Conservation (phyloP, 2,329 filamentous ascomycete genomes). For the Cladophialophora psammophila region DNA sequence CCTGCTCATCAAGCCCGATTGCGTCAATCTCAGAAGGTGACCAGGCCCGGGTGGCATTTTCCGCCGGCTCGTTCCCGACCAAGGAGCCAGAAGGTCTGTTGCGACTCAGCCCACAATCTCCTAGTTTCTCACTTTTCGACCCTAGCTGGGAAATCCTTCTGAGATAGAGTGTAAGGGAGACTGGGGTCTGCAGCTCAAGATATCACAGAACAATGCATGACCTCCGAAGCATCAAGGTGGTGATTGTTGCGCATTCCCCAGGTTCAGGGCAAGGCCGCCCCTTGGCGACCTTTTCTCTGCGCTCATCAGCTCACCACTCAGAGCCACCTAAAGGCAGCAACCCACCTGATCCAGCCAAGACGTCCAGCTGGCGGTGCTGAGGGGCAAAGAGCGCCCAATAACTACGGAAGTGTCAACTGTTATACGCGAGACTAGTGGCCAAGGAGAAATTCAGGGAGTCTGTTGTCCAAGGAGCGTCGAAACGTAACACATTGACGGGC, state of each 20-base stretch:
- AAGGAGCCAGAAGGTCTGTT: neutral
- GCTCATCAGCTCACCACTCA: neutral
- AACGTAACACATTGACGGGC: neutral
- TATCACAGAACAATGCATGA: neutral
- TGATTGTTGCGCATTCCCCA: neutral
- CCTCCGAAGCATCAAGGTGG: neutral
- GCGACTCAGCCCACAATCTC: conserved; percentile 2
- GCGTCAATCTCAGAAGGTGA: neutral
- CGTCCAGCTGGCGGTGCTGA: neutral
- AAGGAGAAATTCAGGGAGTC: neutral
- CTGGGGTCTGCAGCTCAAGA: neutral
- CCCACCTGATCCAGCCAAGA: neutral
- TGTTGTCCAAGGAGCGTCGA: neutral
- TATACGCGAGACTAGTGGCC: neutral
- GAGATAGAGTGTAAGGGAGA: conserved; percentile 1
- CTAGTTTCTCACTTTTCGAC: conserved; percentile 20
- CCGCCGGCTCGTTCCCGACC: neutral
- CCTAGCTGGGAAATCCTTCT: conserved; percentile 21
- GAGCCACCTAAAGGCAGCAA: neutral
- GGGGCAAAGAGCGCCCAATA: neutral
- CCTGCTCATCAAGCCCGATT: neutral
- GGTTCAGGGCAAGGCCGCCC: neutral
- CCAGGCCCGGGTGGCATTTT: neutral
- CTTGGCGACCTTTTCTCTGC: neutral
- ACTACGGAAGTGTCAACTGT: neutral